These are phyloP conservation scores for Thalassia testudinum DNA, from an alignment of 116 monocot species.

Conservation along the genomic window DNA sequence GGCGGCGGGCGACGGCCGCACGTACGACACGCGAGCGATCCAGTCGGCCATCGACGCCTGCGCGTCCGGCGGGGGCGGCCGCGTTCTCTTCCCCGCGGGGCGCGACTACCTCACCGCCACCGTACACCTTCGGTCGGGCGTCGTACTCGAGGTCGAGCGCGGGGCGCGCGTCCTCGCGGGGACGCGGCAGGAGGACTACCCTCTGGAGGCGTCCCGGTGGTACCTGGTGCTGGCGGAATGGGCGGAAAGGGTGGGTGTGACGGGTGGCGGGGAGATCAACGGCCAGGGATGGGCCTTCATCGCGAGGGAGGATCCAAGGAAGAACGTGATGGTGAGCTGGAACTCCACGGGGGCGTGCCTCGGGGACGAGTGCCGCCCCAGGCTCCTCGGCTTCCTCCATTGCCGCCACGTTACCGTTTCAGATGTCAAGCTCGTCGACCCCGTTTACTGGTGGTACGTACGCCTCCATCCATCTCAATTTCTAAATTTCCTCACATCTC, in stretches of 20 bases:
- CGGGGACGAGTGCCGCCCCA: slow-evolving; percentile 94
- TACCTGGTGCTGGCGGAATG: slow-evolving; percentile 92
- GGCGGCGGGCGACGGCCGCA: slow-evolving; percentile 56
- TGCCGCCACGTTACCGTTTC: slow-evolving; percentile 38
- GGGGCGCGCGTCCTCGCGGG: slow-evolving; percentile 70
- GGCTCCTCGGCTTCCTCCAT: slow-evolving; percentile 71
- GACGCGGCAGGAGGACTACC: slow-evolving; percentile 54
- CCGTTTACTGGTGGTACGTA: slow-evolving; percentile 88
- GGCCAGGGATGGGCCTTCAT: slow-evolving; percentile 72
- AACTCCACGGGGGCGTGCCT: slow-evolving; percentile 64
- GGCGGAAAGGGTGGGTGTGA: slow-evolving; percentile 46
- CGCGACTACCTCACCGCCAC: slow-evolving; percentile 66
- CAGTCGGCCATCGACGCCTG: slow-evolving; percentile 70
- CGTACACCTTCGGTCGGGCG: slow-evolving; percentile 42
- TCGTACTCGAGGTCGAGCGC: slow-evolving; percentile 45
- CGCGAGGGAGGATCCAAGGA: slow-evolving; percentile 33
- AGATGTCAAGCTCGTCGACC: slow-evolving; percentile 53
- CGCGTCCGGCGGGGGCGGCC: slow-evolving; percentile 48
- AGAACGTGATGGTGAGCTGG: slow-evolving; percentile 99
- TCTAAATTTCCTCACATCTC: neutral
- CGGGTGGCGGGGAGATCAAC: slow-evolving; percentile 75
- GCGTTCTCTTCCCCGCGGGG: slow-evolving; percentile 46
- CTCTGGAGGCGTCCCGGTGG: slow-evolving; percentile 41
- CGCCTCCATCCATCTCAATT: neutral
- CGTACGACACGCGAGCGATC: slow-evolving; percentile 76